These are phyloP conservation scores for Begonia peltatifolia DNA, from an alignment of 306 rosid species.

Conservation along the genomic window DNA sequence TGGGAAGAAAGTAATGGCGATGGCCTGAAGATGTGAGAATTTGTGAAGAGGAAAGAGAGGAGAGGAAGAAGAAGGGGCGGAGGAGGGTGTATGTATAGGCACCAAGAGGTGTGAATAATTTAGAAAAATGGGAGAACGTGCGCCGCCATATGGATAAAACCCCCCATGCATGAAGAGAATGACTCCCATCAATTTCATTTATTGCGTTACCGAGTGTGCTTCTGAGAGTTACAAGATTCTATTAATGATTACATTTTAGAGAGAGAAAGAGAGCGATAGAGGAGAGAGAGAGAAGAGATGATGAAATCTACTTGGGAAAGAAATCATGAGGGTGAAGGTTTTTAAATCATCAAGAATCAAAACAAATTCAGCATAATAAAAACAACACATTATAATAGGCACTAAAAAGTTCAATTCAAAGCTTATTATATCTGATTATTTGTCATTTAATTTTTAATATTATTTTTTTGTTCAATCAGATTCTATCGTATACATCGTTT, in stretches of 20 bases:
- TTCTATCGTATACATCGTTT: too few relatives aligned
- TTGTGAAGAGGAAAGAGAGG: too few relatives aligned
- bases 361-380: too few relatives aligned
- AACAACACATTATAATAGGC: too few relatives aligned
- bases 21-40: too few relatives aligned
- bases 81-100: conserved; percentile 4
- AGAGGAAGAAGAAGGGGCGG: not conserved
- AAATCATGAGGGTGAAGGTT: not conserved
- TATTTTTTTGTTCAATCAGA: too few relatives aligned
- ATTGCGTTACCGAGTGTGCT: conserved; percentile 19
- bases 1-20: too few relatives aligned
- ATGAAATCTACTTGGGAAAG: not conserved
- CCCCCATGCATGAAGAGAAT: conserved; percentile 11
- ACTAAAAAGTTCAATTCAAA: too few relatives aligned
- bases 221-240: conserved; percentile 46
- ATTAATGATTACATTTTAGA: conserved; percentile 12
- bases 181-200: conserved; percentile 22
- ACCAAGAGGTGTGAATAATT: conserved; percentile 9
- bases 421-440: too few relatives aligned
- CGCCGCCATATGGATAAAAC: conserved; percentile 4
- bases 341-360: too few relatives aligned
- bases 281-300: conserved; percentile 4
- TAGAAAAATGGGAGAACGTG: conserved; percentile 10
- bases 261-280: conserved; percentile 1
- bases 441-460: too few relatives aligned